Evolutionary conservation across 2,329 filamentous ascomycete species (phyloP).

Genomic region (Calycina marina): DNA sequence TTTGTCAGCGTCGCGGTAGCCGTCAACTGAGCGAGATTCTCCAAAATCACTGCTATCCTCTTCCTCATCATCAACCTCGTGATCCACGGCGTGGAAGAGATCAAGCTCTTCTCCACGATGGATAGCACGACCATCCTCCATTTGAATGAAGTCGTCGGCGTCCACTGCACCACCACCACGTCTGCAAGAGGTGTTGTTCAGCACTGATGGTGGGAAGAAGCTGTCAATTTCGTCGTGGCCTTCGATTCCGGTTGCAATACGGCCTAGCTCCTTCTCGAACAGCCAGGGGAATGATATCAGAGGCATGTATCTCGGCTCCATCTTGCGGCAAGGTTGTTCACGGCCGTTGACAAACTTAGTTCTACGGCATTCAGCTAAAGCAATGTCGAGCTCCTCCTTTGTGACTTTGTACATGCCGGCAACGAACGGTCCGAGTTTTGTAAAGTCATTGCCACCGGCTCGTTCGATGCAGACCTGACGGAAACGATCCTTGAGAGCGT

Average conservation of each 20-base stretch:
- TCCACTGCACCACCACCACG: slow-evolving; percentile 2
- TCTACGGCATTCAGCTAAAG: slow-evolving; percentile 33
- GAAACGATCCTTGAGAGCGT: slow-evolving; percentile 53
- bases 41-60: slow-evolving; percentile 9
- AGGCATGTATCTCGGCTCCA: slow-evolving; percentile 44
- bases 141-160: slow-evolving; percentile 17
- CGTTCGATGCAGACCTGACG: slow-evolving; percentile 48
- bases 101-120: slow-evolving; percentile 22
- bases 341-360: slow-evolving; percentile 26
- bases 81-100: slow-evolving; percentile 16
- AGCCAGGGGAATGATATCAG: slow-evolving; percentile 93
- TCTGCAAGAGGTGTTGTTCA: slow-evolving; percentile 8
- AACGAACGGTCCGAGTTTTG: slow-evolving; percentile 54
- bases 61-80: slow-evolving; percentile 3
- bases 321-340: slow-evolving; percentile 24
- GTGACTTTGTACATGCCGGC: slow-evolving; percentile 84
- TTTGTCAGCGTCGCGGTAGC: background rate
- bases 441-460: slow-evolving; percentile 44
- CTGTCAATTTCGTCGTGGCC: slow-evolving; percentile 12
- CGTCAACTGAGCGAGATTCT: slow-evolving; percentile 4
- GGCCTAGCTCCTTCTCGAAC: slow-evolving; percentile 57
- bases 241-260: slow-evolving; percentile 40
- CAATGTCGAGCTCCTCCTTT: slow-evolving; percentile 48
- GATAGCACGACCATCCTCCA: slow-evolving; percentile 17
- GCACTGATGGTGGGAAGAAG: slow-evolving; percentile 7